A percentile compares a stretch with the other conserved stretches of the same genome.
Conservation (phyloP, 768 basidiomycete genomes). For the Pilatotrama ljubarskyi region DNA sequence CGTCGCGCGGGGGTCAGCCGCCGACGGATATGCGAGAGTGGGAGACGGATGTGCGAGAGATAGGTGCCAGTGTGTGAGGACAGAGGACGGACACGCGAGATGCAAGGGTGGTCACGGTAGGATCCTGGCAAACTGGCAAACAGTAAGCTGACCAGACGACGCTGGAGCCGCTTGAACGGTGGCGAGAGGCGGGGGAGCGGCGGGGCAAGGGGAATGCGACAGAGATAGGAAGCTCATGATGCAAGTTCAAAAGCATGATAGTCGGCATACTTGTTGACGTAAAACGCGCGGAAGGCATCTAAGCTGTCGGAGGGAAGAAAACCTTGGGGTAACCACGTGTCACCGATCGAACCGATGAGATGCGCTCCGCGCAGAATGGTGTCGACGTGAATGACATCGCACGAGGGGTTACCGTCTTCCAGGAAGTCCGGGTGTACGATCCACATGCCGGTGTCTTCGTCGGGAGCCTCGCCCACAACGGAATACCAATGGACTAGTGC, state of each 20-base stretch:
- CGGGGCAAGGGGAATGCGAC: no score
- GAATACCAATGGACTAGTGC: background rate
- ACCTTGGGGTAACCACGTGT: background rate
- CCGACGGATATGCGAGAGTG: no score
- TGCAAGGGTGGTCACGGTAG: no score
- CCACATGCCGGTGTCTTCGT: background rate
- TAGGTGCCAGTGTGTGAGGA: no score
- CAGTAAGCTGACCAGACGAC: no score
- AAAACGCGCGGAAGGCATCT: background rate
- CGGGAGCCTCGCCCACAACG: background rate
- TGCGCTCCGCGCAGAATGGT: background rate
- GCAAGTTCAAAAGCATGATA: background rate
- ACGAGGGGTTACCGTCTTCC: background rate
- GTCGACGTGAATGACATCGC: background rate
- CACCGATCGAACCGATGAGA: background rate
- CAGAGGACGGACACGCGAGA: no score
- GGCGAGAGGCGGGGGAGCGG: no score
- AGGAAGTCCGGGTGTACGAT: background rate
- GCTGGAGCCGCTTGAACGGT: no score
- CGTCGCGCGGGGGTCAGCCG: no score
- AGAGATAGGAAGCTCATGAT: background rate
- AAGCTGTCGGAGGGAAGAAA: background rate
- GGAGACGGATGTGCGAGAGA: no score
- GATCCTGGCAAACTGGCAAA: no score
- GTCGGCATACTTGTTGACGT: conserved; percentile 1